Conservation (phyloP, 768 basidiomycete genomes). For the Mycena sanguinolenta region DNA sequence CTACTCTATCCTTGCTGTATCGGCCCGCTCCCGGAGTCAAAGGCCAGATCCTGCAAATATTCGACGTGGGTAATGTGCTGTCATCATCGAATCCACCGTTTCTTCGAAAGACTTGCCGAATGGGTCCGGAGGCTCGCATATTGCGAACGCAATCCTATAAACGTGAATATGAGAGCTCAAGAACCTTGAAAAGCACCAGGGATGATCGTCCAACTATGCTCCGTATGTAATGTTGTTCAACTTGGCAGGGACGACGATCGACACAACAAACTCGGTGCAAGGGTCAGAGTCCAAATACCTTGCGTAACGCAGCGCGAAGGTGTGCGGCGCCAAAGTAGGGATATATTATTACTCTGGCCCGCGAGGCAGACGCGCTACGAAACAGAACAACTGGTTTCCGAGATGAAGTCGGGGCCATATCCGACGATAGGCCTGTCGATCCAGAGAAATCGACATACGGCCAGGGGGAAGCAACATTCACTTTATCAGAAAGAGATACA, state of each 20-base stretch:
- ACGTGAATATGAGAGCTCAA: conserved; percentile 45
- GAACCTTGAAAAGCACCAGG: conserved; percentile 21
- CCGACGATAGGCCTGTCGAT: conserved; percentile 29
- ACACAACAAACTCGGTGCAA: conserved; percentile 36
- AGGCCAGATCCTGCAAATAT: conserved; percentile 35
- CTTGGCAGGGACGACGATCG: conserved; percentile 51
- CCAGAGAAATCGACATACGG: neutral
- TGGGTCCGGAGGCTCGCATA: conserved; percentile 46
- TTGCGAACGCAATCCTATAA: conserved; percentile 44
- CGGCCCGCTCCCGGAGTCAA: conserved; percentile 40
- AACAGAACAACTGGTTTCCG: conserved; percentile 39
- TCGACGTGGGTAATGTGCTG: too few relatives aligned
- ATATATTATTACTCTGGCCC: conserved; percentile 54
- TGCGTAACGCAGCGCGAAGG: conserved; percentile 55
- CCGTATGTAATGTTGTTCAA: conserved; percentile 48
- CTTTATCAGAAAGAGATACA: conserved; percentile 32
- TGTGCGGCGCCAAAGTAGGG: conserved; percentile 54
- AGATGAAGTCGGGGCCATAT: conserved; percentile 39
- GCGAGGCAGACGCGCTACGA: conserved; percentile 51
- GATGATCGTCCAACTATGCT: conserved; percentile 45
- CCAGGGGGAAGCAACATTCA: neutral
- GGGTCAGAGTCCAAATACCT: too few relatives aligned
- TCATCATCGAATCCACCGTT: conserved; percentile 27
- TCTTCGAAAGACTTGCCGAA: conserved; percentile 47
- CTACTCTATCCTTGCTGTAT: conserved; percentile 38